Percentiles rank a stretch among this genome's conserved stretches.
Conservation (phyloP, 1,284 basidiomycete species). For the Cutaneotrichosporon sp. region DNA sequence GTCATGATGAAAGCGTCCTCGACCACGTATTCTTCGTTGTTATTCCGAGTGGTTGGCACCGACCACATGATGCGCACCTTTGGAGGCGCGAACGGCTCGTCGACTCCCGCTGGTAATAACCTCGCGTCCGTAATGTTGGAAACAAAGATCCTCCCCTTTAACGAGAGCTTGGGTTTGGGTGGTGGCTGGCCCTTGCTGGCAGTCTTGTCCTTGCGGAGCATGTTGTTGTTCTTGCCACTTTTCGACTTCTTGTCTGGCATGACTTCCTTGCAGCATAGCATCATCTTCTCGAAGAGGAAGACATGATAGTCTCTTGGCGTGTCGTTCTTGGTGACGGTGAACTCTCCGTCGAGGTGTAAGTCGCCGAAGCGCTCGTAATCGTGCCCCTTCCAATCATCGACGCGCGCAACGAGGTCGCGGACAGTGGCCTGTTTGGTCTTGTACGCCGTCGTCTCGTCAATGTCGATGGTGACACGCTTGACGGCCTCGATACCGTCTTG, state of each 20-base stretch:
- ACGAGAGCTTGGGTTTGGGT: slow-evolving; percentile 69
- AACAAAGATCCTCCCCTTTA: slow-evolving; percentile 97
- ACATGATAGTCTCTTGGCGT: slow-evolving; percentile 98
- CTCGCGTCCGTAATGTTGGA: slow-evolving; percentile 81
- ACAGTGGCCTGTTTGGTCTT: slow-evolving; percentile 73
- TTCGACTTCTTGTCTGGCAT: slow-evolving; percentile 48
- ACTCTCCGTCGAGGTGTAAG: slow-evolving; percentile 89
- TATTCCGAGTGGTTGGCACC: slow-evolving; percentile 36
- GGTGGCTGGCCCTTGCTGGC: slow-evolving; percentile 57
- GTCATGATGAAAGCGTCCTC: slow-evolving; percentile 90
- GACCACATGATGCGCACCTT: slow-evolving; percentile 47
- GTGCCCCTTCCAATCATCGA: slow-evolving; percentile 99
- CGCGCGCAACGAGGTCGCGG: slow-evolving; percentile 79
- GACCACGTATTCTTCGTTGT: slow-evolving; percentile 49
- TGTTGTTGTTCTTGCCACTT: slow-evolving; percentile 42
- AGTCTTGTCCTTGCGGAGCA: slow-evolving; percentile 51
- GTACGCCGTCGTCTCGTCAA: slow-evolving; percentile 87
- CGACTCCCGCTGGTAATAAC: slow-evolving; percentile 45
- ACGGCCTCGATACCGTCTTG: slow-evolving; percentile 79
- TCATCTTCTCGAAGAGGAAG: slow-evolving; percentile 98
- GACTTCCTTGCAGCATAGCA: slow-evolving; percentile 93
- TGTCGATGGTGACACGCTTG: slow-evolving; percentile 89
- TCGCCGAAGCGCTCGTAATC: slow-evolving; percentile 90
- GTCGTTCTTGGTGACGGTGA: slow-evolving; percentile 93
- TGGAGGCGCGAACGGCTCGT: slow-evolving; percentile 41